Evolutionary conservation across 1,139 yeast species (phyloP).

Genomic region (Suzukiozyma palmioleophila): DNA sequence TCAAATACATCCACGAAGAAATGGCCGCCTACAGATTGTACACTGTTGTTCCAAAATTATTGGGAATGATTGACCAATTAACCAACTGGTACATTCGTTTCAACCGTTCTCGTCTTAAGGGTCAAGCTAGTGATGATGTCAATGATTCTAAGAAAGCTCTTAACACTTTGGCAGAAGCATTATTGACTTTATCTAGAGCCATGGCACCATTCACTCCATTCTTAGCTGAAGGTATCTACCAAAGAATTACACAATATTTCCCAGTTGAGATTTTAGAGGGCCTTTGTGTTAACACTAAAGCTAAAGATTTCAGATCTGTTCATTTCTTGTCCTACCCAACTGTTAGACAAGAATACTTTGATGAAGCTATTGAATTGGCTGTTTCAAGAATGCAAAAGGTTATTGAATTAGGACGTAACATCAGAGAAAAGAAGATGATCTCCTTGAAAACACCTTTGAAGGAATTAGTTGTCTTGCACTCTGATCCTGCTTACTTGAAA

Average conservation of each 20-base stretch:
- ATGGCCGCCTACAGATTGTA: conserved; percentile 87
- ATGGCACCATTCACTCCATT: conserved; percentile 99
- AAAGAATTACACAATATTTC: conserved; percentile 63
- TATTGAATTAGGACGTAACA: conserved; percentile 91
- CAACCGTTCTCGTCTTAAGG: conserved; percentile 97
- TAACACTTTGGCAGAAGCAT: conserved; percentile 86
- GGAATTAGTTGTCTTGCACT: conserved; percentile 79
- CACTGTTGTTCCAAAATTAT: conserved; percentile 91
- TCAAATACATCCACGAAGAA: conserved; percentile 80
- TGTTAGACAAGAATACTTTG: conserved; percentile 79
- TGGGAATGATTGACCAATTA: conserved; percentile 84
- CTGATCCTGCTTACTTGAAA: conserved; percentile 65
- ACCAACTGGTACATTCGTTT: conserved; percentile 99
- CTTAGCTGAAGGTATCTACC: conserved; percentile 86
- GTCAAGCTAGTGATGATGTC: conserved; percentile 65
- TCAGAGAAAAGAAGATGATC: conserved; percentile 92
- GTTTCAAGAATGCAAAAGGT: conserved; percentile 96
- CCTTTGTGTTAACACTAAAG: conserved; percentile 34
- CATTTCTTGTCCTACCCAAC: conserved; percentile 89
- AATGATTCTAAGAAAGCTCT: conserved; percentile 83
- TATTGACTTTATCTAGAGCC: conserved; percentile 83
- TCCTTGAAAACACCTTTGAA: conserved; percentile 94
- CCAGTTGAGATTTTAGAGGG: conserved; percentile 47
- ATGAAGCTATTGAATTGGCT: conserved; percentile 73
- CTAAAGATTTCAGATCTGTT: conserved; percentile 70